Evolutionary conservation across 257 asterid genomes (phyloP).

Genomic region (Petrea volubilis): DNA sequence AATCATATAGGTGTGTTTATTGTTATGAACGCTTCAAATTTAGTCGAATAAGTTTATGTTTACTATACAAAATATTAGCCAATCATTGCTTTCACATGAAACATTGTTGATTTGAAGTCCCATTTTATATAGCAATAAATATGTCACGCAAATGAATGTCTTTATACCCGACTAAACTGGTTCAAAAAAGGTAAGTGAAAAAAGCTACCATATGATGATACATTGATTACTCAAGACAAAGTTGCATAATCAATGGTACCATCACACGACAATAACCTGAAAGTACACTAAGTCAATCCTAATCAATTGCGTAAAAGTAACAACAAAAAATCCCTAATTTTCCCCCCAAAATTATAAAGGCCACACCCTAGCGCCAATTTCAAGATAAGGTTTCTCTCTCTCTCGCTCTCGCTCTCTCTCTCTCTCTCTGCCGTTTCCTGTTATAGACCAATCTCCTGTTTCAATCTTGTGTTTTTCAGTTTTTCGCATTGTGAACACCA

Average conservation of each 20-base stretch:
- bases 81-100: too few species aligned
- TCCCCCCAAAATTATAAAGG: slow-evolving; percentile 32
- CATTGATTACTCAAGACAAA: not conserved
- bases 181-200: too few species aligned
- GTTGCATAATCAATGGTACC: not conserved
- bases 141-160: too few species aligned
- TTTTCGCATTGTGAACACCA: not conserved
- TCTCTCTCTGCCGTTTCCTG: not conserved
- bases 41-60: too few species aligned
- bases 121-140: too few species aligned
- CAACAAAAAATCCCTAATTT: slow-evolving; percentile 22
- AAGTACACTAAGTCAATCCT: not conserved
- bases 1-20: too few species aligned
- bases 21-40: too few species aligned
- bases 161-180: too few species aligned
- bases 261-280: not conserved
- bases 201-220: too few species aligned
- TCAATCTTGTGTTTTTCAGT: slow-evolving; percentile 23
- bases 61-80: too few species aligned
- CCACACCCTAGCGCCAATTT: slow-evolving; percentile 32
- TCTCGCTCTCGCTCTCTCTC: not conserved
- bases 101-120: too few species aligned
- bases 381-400: slow-evolving; percentile 20
- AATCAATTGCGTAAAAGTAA: not conserved
- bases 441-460: slow-evolving; percentile 16